These are phyloP conservation scores for Sicyos baderoa DNA, from an alignment of 306 rosid species.

Conservation along the genomic window DNA sequence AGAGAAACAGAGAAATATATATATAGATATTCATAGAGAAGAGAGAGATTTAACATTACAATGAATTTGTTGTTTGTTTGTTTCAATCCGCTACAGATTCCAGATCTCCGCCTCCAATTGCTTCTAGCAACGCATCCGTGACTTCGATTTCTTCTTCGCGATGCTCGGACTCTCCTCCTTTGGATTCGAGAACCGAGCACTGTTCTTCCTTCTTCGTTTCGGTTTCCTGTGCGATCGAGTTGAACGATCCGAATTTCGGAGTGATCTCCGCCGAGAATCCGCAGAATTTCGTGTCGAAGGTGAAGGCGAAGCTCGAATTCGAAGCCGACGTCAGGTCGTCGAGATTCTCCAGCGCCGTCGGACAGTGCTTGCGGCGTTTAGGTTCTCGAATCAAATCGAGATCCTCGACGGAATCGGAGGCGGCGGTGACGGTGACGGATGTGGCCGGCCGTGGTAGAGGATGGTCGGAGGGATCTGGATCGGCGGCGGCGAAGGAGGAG, in stretches of 20 bases:
- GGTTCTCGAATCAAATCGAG: constrained; percentile 24
- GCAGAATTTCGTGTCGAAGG: constrained; percentile 33
- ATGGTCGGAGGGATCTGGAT: constrained; percentile 13
- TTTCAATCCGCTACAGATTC: constrained; percentile 15
- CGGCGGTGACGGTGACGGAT: neutral
- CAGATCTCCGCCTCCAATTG: constrained; percentile 1
- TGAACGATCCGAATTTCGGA: constrained; percentile 47
- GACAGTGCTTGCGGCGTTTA: constrained; percentile 35
- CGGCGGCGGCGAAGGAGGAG: constrained; percentile 12
- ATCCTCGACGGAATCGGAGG: neutral
- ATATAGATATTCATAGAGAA: neutral
- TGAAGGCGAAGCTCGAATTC: constrained; percentile 29
- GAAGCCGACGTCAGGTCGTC: constrained; percentile 23
- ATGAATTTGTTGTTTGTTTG: neutral
- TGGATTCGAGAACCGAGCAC: neutral
- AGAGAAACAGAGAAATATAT: neutral
- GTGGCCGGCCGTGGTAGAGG: neutral
- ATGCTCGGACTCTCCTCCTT: neutral
- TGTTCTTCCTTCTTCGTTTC: constrained; percentile 13
- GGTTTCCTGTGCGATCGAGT: constrained; percentile 8
- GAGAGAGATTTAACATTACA: constrained; percentile 5
- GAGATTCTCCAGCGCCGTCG: constrained; percentile 30
- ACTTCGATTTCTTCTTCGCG: neutral
- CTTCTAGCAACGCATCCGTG: neutral
- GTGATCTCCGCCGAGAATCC: constrained; percentile 31